phyloP scores from a whole-genome alignment of 75 land plant species.

The Chamaecyparis obtusa region DNA sequence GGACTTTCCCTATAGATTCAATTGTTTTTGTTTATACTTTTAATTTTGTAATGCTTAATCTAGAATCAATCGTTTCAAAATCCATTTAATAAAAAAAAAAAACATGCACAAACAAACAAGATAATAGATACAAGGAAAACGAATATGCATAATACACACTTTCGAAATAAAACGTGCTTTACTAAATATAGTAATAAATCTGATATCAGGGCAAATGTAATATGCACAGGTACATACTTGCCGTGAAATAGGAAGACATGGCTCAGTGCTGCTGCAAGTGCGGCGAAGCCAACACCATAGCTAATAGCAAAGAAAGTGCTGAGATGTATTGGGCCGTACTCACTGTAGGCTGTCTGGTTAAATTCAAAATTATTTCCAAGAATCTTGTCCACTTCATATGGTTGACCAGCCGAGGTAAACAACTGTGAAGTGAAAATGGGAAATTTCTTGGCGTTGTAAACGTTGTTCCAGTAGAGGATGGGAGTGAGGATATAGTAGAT shows the following conservation, averaged over 20 bases:
- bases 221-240: slow-evolving; percentile 11
- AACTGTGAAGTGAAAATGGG: slow-evolving; percentile 19
- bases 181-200: too few species aligned
- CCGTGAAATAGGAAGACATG: slow-evolving; percentile 32
- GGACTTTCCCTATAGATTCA: too few species aligned
- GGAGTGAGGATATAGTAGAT: slow-evolving; percentile 47
- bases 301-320: slow-evolving; percentile 18
- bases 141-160: too few species aligned
- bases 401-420: slow-evolving; percentile 1
- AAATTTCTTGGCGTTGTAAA: slow-evolving; percentile 26
- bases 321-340: slow-evolving; percentile 11
- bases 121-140: too few species aligned
- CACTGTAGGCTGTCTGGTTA: slow-evolving; percentile 5
- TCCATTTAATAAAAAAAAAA: too few species aligned
- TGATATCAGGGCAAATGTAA: too few species aligned
- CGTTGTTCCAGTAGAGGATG: slow-evolving; percentile 17
- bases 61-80: too few species aligned
- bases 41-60: too few species aligned
- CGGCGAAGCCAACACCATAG: slow-evolving; percentile 26
- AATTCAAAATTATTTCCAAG: slow-evolving; percentile 5
- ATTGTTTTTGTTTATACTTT: too few species aligned
- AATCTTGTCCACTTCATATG: background rate
- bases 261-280: slow-evolving; percentile 16
- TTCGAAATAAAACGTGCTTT: too few species aligned
- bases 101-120: too few species aligned